Evolutionary conservation across 2,329 filamentous ascomycete genomes (phyloP), one percentile per base, ranked within the genome.

Genomic region (Neonectria sp.): DNA sequence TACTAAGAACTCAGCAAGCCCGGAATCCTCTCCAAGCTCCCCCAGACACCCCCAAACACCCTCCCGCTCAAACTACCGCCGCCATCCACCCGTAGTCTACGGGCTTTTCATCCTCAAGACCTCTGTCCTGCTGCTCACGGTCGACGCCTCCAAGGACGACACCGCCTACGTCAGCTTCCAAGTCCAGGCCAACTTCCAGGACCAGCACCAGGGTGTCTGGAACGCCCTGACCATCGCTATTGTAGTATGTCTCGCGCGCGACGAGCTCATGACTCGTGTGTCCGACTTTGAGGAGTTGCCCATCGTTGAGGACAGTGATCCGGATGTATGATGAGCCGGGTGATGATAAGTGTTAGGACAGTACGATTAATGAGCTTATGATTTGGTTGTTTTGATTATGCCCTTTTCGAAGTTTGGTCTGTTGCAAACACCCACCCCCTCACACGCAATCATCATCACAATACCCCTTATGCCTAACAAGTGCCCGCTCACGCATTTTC

Each of bases 151-250:
- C 24, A 80, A 79, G 55, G 80, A 75, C 3, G 72, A 78, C 2
- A 52, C 75, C 4, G 79, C 77, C n/a, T 78, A 80, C 57, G 77
- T 84, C 35, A 84, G 81, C 68, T 84, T 81, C 60, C 83, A 84
- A 52, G 79, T 83, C n/a, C 80, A 83, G 52, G 73, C 80, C 25
- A 76, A 82, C 52, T 83, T 85, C 51, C 74, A 77, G 58, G 78
- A 83, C 49, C 74, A 74, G 12, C 74, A 78, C 21, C 82, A 84
- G 70, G 80, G 82, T 59, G 78, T 85, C 25, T 85, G 83, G 83
- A 84, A 85, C 68, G 83, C 82, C 2, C 70, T 85, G 43, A 84
- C 83, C 4, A 60, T 83, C 11, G 83, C 82, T 9, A 76, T 83
- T 25, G 78, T 78, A 12, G 77, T 79, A 2, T 84, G 82, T 60